Evolutionary conservation across 2,329 filamentous ascomycete genomes (phyloP).

Genomic region (Septoria petroselini): DNA sequence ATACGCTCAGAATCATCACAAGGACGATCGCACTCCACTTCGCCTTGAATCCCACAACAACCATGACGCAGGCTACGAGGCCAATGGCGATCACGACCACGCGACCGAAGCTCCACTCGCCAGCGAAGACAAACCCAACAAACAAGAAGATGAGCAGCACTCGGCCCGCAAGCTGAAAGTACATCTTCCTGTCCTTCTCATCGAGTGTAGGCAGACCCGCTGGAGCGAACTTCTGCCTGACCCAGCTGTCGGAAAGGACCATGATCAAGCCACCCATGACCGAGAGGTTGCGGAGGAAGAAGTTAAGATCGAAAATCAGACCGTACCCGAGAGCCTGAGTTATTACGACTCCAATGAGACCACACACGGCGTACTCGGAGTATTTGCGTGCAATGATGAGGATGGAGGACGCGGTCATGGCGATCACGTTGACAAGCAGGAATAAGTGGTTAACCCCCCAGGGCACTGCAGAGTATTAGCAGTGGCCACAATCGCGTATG

Average conservation of each 20-base stretch:
- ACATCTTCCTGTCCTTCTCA: constrained; percentile 99
- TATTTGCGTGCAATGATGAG: constrained; percentile 90
- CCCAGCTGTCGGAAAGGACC: constrained; percentile 97
- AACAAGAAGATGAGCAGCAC: constrained; percentile 97
- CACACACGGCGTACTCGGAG: constrained; percentile 87
- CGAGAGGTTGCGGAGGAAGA: constrained; percentile 97
- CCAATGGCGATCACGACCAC: constrained; percentile 80
- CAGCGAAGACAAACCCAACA: constrained; percentile 91
- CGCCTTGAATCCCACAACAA: constrained; percentile 98
- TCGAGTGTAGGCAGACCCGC: constrained; percentile 90
- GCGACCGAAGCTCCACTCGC: constrained; percentile 86
- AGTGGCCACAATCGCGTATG: too few species aligned
- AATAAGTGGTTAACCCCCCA: constrained; percentile 86
- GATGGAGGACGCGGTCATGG: constrained; percentile 69
- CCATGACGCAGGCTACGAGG: constrained; percentile 92
- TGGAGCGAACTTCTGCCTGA: constrained; percentile 94
- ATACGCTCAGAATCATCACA: constrained; percentile 90
- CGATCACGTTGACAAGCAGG: constrained; percentile 82
- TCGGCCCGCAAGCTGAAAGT: constrained; percentile 95
- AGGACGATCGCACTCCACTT: constrained; percentile 97
- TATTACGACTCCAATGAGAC: constrained; percentile 85
- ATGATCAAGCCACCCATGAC: constrained; percentile 96
- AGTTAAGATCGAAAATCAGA: constrained; percentile 98
- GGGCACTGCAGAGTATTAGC: constrained; percentile 62
- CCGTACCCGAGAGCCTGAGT: constrained; percentile 95